A percentile compares a stretch with the other conserved stretches of the same genome.
These are phyloP conservation scores for Mycogone perniciosa DNA, from an alignment of 2,329 filamentous ascomycete species.

Conservation along the genomic window DNA sequence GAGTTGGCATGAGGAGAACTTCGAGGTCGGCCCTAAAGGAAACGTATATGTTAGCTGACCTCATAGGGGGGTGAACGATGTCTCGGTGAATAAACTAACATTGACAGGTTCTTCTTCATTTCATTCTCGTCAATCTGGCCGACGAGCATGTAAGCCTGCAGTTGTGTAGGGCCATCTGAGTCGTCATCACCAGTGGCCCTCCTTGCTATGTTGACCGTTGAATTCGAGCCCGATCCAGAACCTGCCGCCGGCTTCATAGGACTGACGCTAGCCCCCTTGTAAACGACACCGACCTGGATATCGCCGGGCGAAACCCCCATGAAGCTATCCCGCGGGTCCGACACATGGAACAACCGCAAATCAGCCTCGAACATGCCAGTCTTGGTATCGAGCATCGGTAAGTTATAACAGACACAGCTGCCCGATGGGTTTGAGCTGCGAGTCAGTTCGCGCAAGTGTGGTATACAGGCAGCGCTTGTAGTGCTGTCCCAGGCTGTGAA, in stretches of 20 bases:
- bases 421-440: slow-evolving; percentile 66
- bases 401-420: slow-evolving; percentile 75
- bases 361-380: slow-evolving; percentile 72
- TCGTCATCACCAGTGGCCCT: slow-evolving; percentile 12
- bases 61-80: neutral
- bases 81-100: slow-evolving; percentile 41
- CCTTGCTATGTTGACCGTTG: slow-evolving; percentile 20
- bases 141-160: slow-evolving; percentile 62
- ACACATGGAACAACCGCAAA: slow-evolving; percentile 65
- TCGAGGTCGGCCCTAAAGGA: slow-evolving; percentile 49
- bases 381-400: slow-evolving; percentile 60
- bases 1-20: slow-evolving; percentile 58
- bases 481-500: slow-evolving; percentile 49
- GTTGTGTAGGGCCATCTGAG: slow-evolving; percentile 29
- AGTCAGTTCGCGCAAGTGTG: slow-evolving; percentile 48
- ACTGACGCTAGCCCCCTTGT: slow-evolving; percentile 42
- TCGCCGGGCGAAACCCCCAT: slow-evolving; percentile 43
- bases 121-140: slow-evolving; percentile 57
- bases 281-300: slow-evolving; percentile 49
- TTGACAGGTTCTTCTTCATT: slow-evolving; percentile 50
- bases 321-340: slow-evolving; percentile 49
- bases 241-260: slow-evolving; percentile 15
- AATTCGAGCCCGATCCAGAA: slow-evolving; percentile 15
- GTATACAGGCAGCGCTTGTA: slow-evolving; percentile 53
- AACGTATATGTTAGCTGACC: slow-evolving; percentile 3